phyloP scores from a whole-genome alignment of 345 rosid species.

The Raphanus sativus region DNA sequence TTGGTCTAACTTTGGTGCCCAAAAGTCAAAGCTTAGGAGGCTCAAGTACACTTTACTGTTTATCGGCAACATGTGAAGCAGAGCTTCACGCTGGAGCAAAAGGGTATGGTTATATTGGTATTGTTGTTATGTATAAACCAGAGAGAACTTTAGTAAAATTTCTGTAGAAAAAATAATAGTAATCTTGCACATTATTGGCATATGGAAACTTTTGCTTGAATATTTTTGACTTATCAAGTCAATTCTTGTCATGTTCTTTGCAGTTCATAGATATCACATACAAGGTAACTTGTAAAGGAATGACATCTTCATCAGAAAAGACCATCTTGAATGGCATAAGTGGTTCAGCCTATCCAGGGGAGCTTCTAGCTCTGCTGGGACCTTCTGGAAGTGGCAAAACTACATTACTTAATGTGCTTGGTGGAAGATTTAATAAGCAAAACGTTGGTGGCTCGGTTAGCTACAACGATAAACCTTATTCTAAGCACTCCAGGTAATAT shows the following conservation, averaged over 20 bases:
- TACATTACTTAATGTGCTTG: constrained; percentile 67
- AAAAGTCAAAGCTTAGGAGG: constrained; percentile 41
- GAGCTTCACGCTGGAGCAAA: constrained; percentile 54
- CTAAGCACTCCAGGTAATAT: constrained; percentile 70
- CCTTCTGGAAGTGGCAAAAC: constrained; percentile 98
- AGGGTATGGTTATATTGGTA: constrained; percentile 48
- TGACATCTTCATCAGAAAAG: constrained; percentile 56
- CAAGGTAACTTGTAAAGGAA: constrained; percentile 67
- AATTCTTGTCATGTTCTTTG: constrained; percentile 18
- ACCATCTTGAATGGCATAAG: constrained; percentile 70
- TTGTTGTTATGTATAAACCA: constrained; percentile 6
- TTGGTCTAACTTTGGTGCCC: constrained; percentile 41
- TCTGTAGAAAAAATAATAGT: neutral
- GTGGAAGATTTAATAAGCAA: constrained; percentile 62
- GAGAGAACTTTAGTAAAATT: constrained; percentile 8
- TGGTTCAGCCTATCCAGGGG: constrained; percentile 82
- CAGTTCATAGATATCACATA: constrained; percentile 81
- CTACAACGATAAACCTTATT: constrained; percentile 71
- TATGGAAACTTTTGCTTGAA: neutral
- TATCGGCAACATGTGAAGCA: constrained; percentile 37
- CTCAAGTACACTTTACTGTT: constrained; percentile 34
- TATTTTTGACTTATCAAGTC: neutral
- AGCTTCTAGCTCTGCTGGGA: constrained; percentile 93
- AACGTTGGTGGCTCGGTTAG: constrained; percentile 58
- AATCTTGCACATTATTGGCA: neutral